phyloP scores from a whole-genome alignment of 2,329 filamentous ascomycete genomes.

The Cercospora sp. region DNA sequence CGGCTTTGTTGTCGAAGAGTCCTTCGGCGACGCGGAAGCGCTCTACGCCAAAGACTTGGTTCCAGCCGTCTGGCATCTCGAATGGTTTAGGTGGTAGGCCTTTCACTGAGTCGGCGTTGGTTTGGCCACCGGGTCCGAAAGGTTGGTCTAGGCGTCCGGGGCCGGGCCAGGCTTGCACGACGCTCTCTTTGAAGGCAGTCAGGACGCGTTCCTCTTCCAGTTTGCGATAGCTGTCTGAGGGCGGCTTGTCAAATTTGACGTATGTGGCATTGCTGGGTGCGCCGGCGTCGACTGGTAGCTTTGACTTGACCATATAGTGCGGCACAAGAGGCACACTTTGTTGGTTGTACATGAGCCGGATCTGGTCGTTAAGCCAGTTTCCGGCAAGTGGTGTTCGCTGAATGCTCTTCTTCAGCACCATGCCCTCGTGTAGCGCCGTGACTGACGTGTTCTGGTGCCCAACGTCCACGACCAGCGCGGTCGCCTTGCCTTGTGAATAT shows the following conservation, averaged over 20 bases:
- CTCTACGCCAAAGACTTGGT: conserved; percentile 89
- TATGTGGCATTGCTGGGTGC: conserved; percentile 74
- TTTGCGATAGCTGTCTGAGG: conserved; percentile 69
- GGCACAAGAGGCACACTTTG: conserved; percentile 77
- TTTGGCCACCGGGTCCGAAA: conserved; percentile 50
- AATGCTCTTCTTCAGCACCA: conserved; percentile 82
- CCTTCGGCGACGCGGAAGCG: conserved; percentile 84
- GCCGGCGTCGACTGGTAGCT: conserved; percentile 84
- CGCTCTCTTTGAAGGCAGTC: conserved; percentile 95
- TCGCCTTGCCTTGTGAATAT: conserved; percentile 90
- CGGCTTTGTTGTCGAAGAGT: conserved; percentile 83
- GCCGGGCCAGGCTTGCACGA: conserved; percentile 89
- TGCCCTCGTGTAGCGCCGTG: conserved; percentile 88
- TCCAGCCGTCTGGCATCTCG: conserved; percentile 95
- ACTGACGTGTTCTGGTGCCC: conserved; percentile 87
- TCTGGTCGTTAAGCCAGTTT: conserved; percentile 85
- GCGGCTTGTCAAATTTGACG: conserved; percentile 65
- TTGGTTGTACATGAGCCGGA: conserved; percentile 74
- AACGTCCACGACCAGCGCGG: conserved; percentile 87
- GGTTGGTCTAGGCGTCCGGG: conserved; percentile 62
- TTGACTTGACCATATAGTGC: conserved; percentile 83
- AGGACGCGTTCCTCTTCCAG: conserved; percentile 91
- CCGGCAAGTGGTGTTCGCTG: conserved; percentile 84
- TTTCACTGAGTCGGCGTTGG: conserved; percentile 75
- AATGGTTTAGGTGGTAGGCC: conserved; percentile 80